Base-by-base conservation (phyloP, 805 yeast species). In the Candida rishiriensis region DNA sequence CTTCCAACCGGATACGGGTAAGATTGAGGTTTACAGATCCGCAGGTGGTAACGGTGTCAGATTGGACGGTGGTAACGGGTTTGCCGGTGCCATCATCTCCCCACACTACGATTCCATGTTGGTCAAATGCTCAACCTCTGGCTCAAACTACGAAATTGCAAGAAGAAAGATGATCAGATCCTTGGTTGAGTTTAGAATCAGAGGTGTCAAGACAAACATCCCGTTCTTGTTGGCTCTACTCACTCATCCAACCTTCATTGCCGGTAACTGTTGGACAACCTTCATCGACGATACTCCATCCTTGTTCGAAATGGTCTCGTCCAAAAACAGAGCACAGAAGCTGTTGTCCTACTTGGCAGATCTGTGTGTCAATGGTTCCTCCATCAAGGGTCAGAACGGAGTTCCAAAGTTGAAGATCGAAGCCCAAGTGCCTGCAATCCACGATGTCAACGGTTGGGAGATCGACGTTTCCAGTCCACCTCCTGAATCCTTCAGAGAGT, bases 21-120 rank as follows among this genome's bases (percentile, higher is more conserved):
- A 90, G 69, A 85, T 91, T 58, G 99, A 91, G 69, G 99, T 91
- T 38, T 91, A 91, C 75, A 82, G 98, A 68, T 89, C 97, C 38
- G 88, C 98, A 17, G 99, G 99, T 70, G 99, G 99, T 75, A 93
- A 93, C 63, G 99, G 99, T 68, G 97, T 93, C 39, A 83, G 99
- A 73, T 77, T 93, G 56, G 99, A 91, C 61, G 99, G 99, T 72
- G 98, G 98, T 71, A 91, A 91, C 65, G 97, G 97, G 3, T 91
- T 88, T 66, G 95, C 96, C 11, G 99, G 99, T 52, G 86, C 97
- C 17, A 82, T 93, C 54, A 93, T 91, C 55, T 84, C 96, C 30
- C 99, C 99, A 35, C 96, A 88, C 70, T 91, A 91, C 71, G 99
- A 91, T 70, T 90, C 97, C 32, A 86, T 91, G 97, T 79, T 91